Evolutionary conservation across 2,329 filamentous ascomycete species (phyloP), one percentile per base, ranked within the genome.

Genomic region (Chaetomium olivaceum): DNA sequence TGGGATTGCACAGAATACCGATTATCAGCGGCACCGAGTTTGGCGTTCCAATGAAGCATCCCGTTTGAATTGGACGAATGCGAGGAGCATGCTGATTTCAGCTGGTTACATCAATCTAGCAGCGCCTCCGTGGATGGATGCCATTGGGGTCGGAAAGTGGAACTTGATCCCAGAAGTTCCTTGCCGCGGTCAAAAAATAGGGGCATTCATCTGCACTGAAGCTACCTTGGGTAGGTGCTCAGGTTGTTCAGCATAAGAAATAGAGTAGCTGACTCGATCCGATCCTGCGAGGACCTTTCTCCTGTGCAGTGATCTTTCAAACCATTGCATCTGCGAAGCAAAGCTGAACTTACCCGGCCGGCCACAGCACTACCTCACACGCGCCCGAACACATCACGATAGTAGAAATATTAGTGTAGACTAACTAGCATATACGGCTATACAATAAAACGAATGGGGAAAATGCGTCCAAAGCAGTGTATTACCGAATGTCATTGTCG

Each of bases 391-490:
- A 12, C 27, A 19, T 58, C 43, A 5, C 16, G 19, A 19, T 11
- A 11, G 6, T 16, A 46, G 36, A 46, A 27, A 58, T 43, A 59
- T 59, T 63, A 59, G 12, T 36, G 36, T 39, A 54, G 46, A 31
- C 48, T 63, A 55, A 48, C 56, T 63, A 59, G 19, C 25, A 50
- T 33, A 59, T 59, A 48, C 48, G 36, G 33, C 33, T 33, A 29
- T 36, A 48, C 33, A n/a, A 33, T 43, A 59, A n/a, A 12, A 43
- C 25, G 25, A 27, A 19, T 59, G 59, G 59, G 59, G 4, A 56
- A 58, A 43, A 62, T 62, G 48, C 59, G 46, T 56, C 27, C 12
- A 43, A 62, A 66, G 27, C 55, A 56, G 58, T 43, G 29, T 62
- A 61, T 61, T 57, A 58, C 23, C 56, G 23, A 58, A 57, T 51